Base-by-base conservation (phyloP, 176 grass and related monocot genomes). In the Hordeum marinum region DNA sequence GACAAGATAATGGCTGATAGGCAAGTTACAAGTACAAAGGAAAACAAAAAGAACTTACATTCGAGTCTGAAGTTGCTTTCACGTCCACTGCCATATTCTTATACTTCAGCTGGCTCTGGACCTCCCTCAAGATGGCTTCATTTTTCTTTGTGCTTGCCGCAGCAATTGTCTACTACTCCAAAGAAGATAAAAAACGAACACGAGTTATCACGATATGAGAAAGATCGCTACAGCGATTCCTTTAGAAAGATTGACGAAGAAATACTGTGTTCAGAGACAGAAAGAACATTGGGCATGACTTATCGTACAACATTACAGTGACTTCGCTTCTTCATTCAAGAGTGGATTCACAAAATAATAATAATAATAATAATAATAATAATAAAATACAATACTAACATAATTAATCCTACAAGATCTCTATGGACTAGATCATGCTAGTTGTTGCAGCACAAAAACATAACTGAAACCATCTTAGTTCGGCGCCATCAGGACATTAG, bases 1-100 rank as follows among this genome's bases (percentile, higher is more conserved):
- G 23, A 91, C 76, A 50, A 50, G 1, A 14, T 50, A 50, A 50
- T 2, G 46, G 46, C 46, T 17, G 46, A 50, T 5, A 50, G 12
- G 45, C 13, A 50, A 1, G 37, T 50, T 50, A 50, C 14, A 50
- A 6, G 46, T 50, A 21, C 11, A 63, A 63, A 26, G 20, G 20
- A 50, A 57, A 43, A 75, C 39, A 50, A 36, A 75, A 39, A 66
- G 3, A 76, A 79, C 76, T 78, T 90, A 68, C 89, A 75, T 72
- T 88, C 67, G 94, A 97, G 50, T 92, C 87, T 76, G 94, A 94
- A 75, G 86, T 92, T 88, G 87, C 92, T 88, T 87, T 94, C 75
- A 94, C 89, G 82, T 90, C 89, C 72, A 94, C 82, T 6, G 79
- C 84, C 55, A 89, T 36, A 37, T 66, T 94, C 32, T 91, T 75